phyloP scores from a whole-genome alignment of 495 filamentous ascomycete genomes.

The Penicillium flavigenum region DNA sequence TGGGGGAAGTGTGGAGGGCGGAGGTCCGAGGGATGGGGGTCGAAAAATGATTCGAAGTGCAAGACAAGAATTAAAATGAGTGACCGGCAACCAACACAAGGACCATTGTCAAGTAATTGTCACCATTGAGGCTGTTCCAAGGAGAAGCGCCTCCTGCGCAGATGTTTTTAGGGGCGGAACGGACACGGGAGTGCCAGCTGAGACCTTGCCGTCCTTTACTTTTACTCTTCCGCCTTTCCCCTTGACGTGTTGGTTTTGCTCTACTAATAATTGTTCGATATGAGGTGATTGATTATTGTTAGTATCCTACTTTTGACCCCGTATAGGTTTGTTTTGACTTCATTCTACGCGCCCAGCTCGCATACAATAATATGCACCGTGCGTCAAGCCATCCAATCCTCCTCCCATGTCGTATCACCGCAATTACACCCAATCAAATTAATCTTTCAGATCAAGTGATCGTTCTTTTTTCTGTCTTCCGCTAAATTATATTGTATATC shows the following conservation, averaged over 20 bases:
- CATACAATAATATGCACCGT: slow-evolving; percentile 1
- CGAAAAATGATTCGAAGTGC: background rate
- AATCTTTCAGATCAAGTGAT: background rate
- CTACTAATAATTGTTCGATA: background rate
- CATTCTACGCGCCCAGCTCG: background rate
- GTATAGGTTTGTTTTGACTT: background rate
- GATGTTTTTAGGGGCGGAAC: slow-evolving; percentile 16
- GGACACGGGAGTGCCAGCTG: background rate
- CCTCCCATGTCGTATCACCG: background rate
- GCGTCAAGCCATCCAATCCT: background rate
- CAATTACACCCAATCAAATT: background rate
- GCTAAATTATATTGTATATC: background rate
- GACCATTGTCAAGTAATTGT: slow-evolving; percentile 2
- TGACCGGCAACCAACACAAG: slow-evolving; percentile 3
- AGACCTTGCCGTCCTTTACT: slow-evolving; percentile 2
- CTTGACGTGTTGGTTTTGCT: background rate
- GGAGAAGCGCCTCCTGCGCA: slow-evolving; percentile 4
- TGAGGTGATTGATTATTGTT: background rate
- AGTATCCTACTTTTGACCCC: background rate
- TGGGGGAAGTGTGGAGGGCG: slow-evolving; percentile 1
- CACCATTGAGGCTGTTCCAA: slow-evolving; percentile 12
- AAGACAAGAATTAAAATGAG: slow-evolving; percentile 8
- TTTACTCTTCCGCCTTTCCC: slow-evolving; percentile 2
- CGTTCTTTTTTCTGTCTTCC: background rate
- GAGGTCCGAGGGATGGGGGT: slow-evolving; percentile 5